phyloP scores from a whole-genome alignment of 108 stramenopile genomes.

The Cyclotella baltica region DNA sequence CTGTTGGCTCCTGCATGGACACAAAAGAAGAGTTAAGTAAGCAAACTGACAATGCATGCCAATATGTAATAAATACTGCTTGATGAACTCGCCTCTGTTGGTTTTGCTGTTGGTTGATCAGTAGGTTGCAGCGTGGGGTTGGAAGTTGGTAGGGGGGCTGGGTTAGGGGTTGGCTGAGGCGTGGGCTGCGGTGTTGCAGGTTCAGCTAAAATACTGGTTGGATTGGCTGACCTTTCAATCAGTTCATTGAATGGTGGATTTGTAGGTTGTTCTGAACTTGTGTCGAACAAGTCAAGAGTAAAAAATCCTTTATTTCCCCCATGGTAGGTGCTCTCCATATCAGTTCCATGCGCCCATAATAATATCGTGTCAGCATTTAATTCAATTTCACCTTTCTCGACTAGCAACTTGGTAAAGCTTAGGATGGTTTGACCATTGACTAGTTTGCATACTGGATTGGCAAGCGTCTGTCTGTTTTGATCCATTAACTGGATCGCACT shows the following conservation, averaged over 20 bases:
- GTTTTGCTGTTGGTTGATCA: too few species aligned
- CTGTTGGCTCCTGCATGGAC: conserved; percentile 7
- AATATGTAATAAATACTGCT: neutral
- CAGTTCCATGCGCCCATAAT: conserved; percentile 52
- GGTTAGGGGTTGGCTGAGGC: too few species aligned
- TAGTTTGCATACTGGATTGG: conserved; percentile 46
- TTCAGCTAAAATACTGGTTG: too few species aligned
- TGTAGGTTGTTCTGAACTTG: neutral
- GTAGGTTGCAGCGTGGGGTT: too few species aligned
- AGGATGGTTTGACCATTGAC: conserved; percentile 45
- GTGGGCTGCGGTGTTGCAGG: too few species aligned
- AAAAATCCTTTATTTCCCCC: conserved; percentile 21
- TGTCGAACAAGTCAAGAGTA: conserved; percentile 11
- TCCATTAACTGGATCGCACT: conserved; percentile 37
- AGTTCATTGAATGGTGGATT: neutral
- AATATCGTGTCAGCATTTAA: conserved; percentile 41
- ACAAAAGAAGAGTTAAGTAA: neutral
- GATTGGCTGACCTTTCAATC: neutral
- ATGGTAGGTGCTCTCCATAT: conserved; percentile 47
- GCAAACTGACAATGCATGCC: neutral
- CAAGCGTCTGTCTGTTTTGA: conserved; percentile 60
- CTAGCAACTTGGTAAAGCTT: conserved; percentile 66
- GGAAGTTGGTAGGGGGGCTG: too few species aligned
- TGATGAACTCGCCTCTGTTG: too few species aligned
- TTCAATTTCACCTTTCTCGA: conserved; percentile 56